Percentiles rank a stretch among this genome's conserved stretches.
phyloP scores from a whole-genome alignment of 371 early-diverging fungal species.

The Rhizopus sp. region DNA sequence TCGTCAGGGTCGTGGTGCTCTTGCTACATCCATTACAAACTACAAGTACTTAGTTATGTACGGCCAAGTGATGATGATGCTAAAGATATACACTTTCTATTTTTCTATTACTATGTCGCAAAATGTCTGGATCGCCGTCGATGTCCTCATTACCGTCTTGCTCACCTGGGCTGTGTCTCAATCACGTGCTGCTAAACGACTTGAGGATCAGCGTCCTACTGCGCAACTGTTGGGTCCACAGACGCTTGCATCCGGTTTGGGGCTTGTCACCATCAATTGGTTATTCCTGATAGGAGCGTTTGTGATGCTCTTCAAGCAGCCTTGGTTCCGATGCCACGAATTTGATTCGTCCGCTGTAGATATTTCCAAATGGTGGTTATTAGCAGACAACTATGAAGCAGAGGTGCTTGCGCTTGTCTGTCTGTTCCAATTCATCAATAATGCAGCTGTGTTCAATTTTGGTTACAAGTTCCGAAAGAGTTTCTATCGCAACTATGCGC shows the following conservation, averaged over 20 bases:
- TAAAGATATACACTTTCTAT: constrained; percentile 65
- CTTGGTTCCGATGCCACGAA: constrained; percentile 73
- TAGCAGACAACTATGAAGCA: constrained; percentile 80
- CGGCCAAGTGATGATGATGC: constrained; percentile 74
- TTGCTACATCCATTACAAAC: constrained; percentile 75
- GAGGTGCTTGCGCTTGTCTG: constrained; percentile 54
- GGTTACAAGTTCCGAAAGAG: constrained; percentile 67
- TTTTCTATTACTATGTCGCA: constrained; percentile 58
- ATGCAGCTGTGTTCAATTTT: constrained; percentile 67
- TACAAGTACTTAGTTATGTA: constrained; percentile 78
- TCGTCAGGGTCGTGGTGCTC: constrained; percentile 73
- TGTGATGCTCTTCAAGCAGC: constrained; percentile 59
- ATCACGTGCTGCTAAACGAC: constrained; percentile 54
- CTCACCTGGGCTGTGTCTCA: constrained; percentile 70
- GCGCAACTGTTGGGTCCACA: constrained; percentile 71
- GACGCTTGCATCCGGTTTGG: constrained; percentile 66
- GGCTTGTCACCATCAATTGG: constrained; percentile 68
- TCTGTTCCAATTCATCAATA: constrained; percentile 66
- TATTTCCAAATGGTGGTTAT: constrained; percentile 71
- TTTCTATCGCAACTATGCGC: constrained; percentile 59
- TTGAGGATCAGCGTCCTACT: constrained; percentile 67
- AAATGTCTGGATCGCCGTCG: constrained; percentile 71
- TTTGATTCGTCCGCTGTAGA: constrained; percentile 66
- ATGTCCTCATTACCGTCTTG: constrained; percentile 67
- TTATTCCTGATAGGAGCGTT: constrained; percentile 52